Evolutionary conservation across 2,329 filamentous ascomycete species (phyloP), one percentile per base, ranked within the genome.

Genomic region (Pyrenophora tritici-repentis): DNA sequence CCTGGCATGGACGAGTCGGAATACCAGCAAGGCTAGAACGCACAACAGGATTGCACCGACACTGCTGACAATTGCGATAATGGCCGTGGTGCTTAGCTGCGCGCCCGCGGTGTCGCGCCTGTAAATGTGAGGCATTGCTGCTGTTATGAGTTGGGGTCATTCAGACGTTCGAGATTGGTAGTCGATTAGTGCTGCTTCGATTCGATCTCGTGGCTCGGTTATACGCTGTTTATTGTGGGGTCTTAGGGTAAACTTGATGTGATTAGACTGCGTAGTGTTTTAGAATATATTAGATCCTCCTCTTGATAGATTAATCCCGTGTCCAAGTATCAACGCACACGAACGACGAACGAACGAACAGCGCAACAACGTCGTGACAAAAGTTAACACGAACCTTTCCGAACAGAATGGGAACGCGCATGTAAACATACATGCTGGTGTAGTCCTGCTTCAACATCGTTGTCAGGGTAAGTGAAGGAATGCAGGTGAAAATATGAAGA

Each of bases 381-480:
- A 59, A 26, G 53, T 49, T 41, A 56, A 51, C 48, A 51, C 53
- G 47, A 56, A 50, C 47, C 54, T 54, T 46, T 41, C 36, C 45
- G 47, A 50, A 43, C 46, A 46, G 45, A 12, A 37, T 48, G 50
- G 54, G 53, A 41, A 47, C 41, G 41, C 14, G 33, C 48, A 54
- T 50, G 59, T 67, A 66, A 66, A 68, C 64, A 70, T 66, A 64
- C 55, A 55, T 68, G 65, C 47, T 69, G 64, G 56, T 62, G 40
- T 65, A 56, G 61, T 55, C 58, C 43, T 53, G 48, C 46, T 57
- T 64, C 68, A 69, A 63, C 60, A 45, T 51, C 51, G 71, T 75
- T 62, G 70, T 67, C 70, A 64, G 56, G 70, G 67, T 64, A 68
- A 65, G 54, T 22, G 38, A 49, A 58, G 72, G 73, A 75, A 76